Evolutionary conservation across 2,329 filamentous ascomycete genomes (phyloP).

Genomic region (Colletotrichum ledebouriae): DNA sequence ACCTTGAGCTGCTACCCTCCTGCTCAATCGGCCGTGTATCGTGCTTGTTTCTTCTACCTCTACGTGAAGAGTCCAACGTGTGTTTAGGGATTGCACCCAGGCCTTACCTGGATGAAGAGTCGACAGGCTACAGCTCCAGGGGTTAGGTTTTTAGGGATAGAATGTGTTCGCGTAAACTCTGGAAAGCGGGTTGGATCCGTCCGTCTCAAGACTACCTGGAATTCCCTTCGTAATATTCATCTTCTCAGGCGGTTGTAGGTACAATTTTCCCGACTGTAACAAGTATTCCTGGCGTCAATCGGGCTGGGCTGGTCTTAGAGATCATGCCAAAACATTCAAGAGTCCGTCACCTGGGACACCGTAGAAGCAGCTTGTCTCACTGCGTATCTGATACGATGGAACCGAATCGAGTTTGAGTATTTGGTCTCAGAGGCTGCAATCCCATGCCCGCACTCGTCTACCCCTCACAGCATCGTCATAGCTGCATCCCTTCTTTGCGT

Average conservation of each 20-base stretch:
- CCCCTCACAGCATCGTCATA: neutral
- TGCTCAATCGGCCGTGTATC: slow-evolving; percentile 28
- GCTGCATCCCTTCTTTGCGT: slow-evolving; percentile 26
- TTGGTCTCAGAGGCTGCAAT: neutral
- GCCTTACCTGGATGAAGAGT: neutral
- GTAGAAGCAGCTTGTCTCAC: neutral
- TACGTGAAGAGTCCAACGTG: slow-evolving; percentile 8
- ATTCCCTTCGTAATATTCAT: neutral
- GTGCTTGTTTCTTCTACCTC: slow-evolving; percentile 6
- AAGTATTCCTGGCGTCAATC: neutral
- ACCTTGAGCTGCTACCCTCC: neutral
- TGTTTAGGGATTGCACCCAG: slow-evolving; percentile 1
- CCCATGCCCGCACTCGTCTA: neutral
- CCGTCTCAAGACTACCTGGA: neutral
- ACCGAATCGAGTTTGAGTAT: neutral
- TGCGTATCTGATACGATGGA: neutral
- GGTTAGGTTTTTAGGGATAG: neutral
- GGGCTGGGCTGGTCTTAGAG: neutral
- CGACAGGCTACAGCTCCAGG: neutral
- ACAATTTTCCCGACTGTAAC: neutral
- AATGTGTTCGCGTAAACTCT: neutral
- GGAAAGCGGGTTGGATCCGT: neutral
- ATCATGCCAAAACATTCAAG: neutral
- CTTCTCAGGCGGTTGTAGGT: neutral
- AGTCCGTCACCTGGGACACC: neutral